These are phyloP conservation scores for Ceratonia siliqua DNA, from an alignment of 306 rosid species.

Conservation along the genomic window DNA sequence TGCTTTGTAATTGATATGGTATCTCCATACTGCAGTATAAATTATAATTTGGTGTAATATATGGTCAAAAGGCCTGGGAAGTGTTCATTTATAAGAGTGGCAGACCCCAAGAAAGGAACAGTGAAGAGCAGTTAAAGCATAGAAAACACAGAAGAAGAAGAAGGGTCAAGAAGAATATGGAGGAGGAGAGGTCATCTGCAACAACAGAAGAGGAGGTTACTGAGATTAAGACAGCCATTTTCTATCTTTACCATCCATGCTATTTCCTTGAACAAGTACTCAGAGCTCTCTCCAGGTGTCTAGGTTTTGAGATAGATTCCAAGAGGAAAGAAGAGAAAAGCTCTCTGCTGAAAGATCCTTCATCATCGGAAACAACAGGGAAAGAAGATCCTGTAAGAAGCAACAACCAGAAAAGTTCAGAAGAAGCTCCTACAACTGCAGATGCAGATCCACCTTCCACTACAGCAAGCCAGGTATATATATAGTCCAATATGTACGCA, in stretches of 20 bases:
- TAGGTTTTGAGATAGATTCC: conserved; percentile 31
- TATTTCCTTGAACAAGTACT: conserved; percentile 33
- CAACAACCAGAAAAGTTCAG: background rate
- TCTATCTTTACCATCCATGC: conserved; percentile 22
- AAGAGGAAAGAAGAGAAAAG: background rate
- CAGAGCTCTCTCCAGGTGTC: conserved; percentile 35
- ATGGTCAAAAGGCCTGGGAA: too few species aligned
- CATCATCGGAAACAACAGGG: background rate
- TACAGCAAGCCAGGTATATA: background rate
- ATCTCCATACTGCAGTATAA: too few species aligned
- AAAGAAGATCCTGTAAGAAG: background rate
- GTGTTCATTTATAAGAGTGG: background rate
- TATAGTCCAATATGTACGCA: background rate
- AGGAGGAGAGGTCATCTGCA: conserved; percentile 26
- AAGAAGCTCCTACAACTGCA: background rate
- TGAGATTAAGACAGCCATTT: conserved; percentile 11
- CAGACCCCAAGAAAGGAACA: background rate
- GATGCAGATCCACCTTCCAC: conserved; percentile 16
- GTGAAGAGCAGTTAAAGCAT: background rate
- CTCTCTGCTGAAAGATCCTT: background rate
- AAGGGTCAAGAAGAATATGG: conserved; percentile 29
- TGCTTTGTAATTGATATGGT: too few species aligned
- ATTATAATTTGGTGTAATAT: too few species aligned
- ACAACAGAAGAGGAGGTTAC: background rate
- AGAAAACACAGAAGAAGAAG: background rate